A percentile compares a stretch with the other conserved stretches of the same genome.
Evolutionary conservation across 768 basidiomycete species (phyloP).

Genomic region (Gloeopeniophorella convolvens): DNA sequence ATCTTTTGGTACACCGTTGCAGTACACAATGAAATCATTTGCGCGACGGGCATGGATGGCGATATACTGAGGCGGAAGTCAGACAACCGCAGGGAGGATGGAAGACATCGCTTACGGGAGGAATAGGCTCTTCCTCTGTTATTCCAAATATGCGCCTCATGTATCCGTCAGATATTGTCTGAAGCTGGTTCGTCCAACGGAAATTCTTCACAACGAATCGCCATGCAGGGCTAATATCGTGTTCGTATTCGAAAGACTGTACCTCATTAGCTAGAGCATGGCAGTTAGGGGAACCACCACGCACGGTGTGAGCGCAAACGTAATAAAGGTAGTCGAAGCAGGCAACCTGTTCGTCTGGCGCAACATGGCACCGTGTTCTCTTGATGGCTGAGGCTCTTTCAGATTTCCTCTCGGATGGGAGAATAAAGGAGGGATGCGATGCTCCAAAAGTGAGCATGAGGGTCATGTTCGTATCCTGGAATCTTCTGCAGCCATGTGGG

Average conservation of each 20-base stretch:
- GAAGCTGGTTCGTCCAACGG: constrained; percentile 29
- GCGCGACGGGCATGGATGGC: constrained; percentile 15
- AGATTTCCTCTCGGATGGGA: constrained; percentile 26
- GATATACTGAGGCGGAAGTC: constrained; percentile 5
- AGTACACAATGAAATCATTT: constrained; percentile 26
- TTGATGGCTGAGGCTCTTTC: constrained; percentile 24
- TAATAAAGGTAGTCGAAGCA: constrained; percentile 39
- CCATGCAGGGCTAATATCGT: constrained; percentile 33
- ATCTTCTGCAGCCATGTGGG: constrained; percentile 30
- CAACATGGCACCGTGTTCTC: constrained; percentile 22
- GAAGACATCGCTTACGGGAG: constrained; percentile 26
- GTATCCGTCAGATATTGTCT: constrained; percentile 27
- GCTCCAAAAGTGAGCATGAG: constrained; percentile 29
- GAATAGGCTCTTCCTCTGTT: constrained; percentile 24
- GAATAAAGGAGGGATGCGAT: constrained; percentile 31
- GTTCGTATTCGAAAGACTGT: constrained; percentile 28
- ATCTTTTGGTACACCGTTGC: constrained; percentile 23
- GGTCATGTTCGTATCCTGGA: constrained; percentile 29
- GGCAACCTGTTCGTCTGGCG: constrained; percentile 35
- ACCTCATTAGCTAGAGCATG: constrained; percentile 12
- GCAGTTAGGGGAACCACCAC: constrained; percentile 2
- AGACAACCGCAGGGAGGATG: background rate
- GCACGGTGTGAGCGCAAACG: constrained; percentile 28
- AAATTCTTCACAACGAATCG: constrained; percentile 30
- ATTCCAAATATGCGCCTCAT: constrained; percentile 27